Percentiles rank a stretch among this genome's conserved stretches.
phyloP scores from a whole-genome alignment of 2,329 filamentous ascomycete species.

The Periconia sp. region DNA sequence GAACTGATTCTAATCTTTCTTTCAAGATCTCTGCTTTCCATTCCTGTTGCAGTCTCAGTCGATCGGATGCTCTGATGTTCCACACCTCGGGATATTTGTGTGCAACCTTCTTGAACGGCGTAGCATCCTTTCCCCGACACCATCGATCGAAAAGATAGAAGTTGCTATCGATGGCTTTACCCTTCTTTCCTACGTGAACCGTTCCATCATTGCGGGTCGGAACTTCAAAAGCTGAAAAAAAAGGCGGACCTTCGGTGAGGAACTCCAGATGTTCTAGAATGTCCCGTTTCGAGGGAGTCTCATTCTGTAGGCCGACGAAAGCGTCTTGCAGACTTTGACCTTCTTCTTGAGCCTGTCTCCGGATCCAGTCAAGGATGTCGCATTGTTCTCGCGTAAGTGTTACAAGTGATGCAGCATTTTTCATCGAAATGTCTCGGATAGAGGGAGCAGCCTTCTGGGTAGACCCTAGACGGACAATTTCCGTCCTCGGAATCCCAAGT shows the following conservation, averaged over 20 bases:
- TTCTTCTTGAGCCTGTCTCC: constrained; percentile 31
- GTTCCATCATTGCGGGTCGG: constrained; percentile 48
- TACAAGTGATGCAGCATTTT: constrained; percentile 39
- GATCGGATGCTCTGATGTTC: constrained; percentile 46
- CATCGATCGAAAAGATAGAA: constrained; percentile 60
- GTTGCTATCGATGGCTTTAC: constrained; percentile 49
- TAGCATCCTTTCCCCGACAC: constrained; percentile 51
- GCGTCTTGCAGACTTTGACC: constrained; percentile 34
- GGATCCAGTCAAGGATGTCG: constrained; percentile 52
- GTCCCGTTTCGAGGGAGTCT: constrained; percentile 8
- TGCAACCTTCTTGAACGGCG: constrained; percentile 42
- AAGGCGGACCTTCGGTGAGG: constrained; percentile 49
- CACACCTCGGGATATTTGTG: constrained; percentile 50
- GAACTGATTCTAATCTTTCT: constrained; percentile 53
- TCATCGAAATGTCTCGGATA: too few species aligned
- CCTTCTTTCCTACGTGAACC: constrained; percentile 46
- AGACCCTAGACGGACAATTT: constrained; percentile 63
- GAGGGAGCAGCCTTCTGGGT: too few species aligned
- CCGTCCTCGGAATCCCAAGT: constrained; percentile 53
- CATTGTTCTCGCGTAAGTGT: constrained; percentile 55
- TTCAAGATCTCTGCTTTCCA: constrained; percentile 41
- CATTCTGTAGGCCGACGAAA: constrained; percentile 11
- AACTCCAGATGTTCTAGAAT: constrained; percentile 58
- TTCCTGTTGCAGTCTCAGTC: constrained; percentile 35
- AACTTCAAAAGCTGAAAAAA: constrained; percentile 59